Conservation (phyloP, 345 rosid species). For the Luvunga scandens region DNA sequence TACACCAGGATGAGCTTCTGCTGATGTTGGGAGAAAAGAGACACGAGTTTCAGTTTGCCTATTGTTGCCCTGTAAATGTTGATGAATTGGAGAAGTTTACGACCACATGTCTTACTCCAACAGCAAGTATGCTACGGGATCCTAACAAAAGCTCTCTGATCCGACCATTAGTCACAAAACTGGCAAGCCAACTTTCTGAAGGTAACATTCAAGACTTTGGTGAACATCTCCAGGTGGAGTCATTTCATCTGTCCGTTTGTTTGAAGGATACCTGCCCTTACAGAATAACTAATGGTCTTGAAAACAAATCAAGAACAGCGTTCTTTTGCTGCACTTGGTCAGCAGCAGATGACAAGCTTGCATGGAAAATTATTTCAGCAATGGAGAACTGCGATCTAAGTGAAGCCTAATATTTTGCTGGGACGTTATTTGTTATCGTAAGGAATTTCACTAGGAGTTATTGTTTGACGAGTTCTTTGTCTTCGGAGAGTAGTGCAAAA, state of each 20-base stretch:
- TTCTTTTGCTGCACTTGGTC: constrained; percentile 84
- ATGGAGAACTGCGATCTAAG: constrained; percentile 23
- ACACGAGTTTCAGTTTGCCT: constrained; percentile 49
- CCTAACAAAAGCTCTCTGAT: constrained; percentile 29
- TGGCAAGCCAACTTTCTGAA: constrained; percentile 34
- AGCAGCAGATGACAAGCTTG: constrained; percentile 61
- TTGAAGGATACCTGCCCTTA: constrained; percentile 54
- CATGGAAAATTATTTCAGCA: constrained; percentile 57
- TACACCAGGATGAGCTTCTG: constrained; percentile 76
- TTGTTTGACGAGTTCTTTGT: not conserved
- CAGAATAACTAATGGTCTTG: constrained; percentile 22
- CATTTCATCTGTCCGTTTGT: constrained; percentile 51
- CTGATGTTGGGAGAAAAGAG: constrained; percentile 42
- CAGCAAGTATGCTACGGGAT: not conserved
- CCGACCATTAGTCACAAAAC: constrained; percentile 30
- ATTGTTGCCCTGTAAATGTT: constrained; percentile 48
- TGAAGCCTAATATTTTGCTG: not conserved
- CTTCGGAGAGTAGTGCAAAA: no score
- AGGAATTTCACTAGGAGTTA: not conserved
- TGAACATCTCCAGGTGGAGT: constrained; percentile 52
- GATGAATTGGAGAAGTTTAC: constrained; percentile 13
- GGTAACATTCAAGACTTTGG: constrained; percentile 40
- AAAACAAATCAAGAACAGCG: constrained; percentile 12
- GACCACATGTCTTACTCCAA: constrained; percentile 14
- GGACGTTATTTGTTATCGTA: not conserved